Evolutionary conservation across 768 basidiomycete genomes (phyloP).

Genomic region (Hygrocybe punicea): DNA sequence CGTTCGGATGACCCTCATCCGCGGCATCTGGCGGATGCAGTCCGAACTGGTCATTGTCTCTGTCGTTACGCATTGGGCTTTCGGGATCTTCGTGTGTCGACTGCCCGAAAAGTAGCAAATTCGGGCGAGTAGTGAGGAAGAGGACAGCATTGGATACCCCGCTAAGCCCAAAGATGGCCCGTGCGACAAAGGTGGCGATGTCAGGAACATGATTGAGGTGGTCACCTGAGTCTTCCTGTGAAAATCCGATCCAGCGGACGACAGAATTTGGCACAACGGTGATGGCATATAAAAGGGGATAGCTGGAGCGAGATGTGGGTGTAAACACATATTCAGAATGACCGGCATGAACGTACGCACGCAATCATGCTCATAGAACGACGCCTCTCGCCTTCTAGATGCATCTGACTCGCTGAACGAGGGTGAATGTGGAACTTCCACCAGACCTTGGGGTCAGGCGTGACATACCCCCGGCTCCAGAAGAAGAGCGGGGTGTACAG

Average conservation of each 20-base stretch:
- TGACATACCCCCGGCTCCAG: slow-evolving; percentile 35
- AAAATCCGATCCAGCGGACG: slow-evolving; percentile 2
- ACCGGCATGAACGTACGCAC: not conserved
- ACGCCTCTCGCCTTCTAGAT: not conserved
- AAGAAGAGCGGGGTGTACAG: slow-evolving; percentile 39
- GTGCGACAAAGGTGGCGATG: not conserved
- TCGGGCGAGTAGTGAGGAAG: not conserved
- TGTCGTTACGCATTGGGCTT: too few relatives aligned
- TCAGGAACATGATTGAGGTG: not conserved
- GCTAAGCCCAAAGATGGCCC: slow-evolving; percentile 1
- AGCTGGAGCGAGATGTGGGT: not conserved
- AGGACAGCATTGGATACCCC: slow-evolving; percentile 1
- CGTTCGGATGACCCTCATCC: too few relatives aligned
- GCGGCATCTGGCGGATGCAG: too few relatives aligned
- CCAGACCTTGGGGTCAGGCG: slow-evolving; percentile 15
- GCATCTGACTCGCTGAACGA: not conserved
- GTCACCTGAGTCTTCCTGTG: not conserved
- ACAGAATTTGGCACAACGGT: slow-evolving; percentile 1
- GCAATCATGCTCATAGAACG: not conserved
- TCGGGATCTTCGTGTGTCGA: too few relatives aligned
- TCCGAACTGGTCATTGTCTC: too few relatives aligned
- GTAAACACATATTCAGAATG: not conserved
- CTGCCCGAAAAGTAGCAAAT: not conserved
- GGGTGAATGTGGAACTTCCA: slow-evolving; percentile 1
- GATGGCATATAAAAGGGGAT: slow-evolving; percentile 5